Percentiles rank a stretch among this genome's conserved stretches.
Evolutionary conservation across 2,329 filamentous ascomycete species (phyloP).

Genomic region (Tolypocladium endophyticum): DNA sequence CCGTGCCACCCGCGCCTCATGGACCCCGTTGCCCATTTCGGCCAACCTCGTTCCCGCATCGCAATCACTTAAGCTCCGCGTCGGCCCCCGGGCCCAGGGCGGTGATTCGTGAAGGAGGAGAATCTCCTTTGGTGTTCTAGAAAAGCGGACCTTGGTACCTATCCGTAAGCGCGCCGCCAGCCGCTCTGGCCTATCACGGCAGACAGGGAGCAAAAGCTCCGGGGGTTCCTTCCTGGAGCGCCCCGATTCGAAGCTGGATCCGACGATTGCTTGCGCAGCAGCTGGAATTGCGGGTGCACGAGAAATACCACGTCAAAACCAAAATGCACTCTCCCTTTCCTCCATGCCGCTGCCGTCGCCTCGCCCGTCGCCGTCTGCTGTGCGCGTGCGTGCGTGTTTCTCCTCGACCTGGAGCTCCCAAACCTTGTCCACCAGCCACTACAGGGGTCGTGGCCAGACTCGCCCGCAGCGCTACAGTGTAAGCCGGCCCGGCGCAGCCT

Average conservation of each 20-base stretch:
- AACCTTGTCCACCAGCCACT: background rate
- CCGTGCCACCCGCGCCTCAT: background rate
- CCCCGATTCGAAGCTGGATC: constrained; percentile 1
- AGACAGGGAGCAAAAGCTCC: constrained; percentile 6
- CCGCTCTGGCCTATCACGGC: constrained; percentile 3
- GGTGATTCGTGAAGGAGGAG: background rate
- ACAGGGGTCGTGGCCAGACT: background rate
- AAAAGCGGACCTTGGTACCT: constrained; percentile 5
- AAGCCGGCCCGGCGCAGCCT: background rate
- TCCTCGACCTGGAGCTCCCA: background rate
- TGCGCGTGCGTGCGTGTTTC: background rate
- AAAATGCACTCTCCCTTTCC: constrained; percentile 1
- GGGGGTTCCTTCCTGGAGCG: background rate
- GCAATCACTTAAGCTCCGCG: background rate
- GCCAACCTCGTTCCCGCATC: no score
- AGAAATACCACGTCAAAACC: constrained; percentile 1
- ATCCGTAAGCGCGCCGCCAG: constrained; percentile 1
- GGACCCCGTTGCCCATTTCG: no score
- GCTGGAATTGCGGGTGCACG: constrained; percentile 2
- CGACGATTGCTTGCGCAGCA: constrained; percentile 2
- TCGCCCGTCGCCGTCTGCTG: background rate
- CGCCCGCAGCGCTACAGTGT: background rate
- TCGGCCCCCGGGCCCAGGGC: background rate
- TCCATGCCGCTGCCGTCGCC: background rate
- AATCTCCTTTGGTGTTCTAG: constrained; percentile 2